Base-by-base conservation (phyloP, 2,329 filamentous ascomycete species). In the Myotisia sp. region DNA sequence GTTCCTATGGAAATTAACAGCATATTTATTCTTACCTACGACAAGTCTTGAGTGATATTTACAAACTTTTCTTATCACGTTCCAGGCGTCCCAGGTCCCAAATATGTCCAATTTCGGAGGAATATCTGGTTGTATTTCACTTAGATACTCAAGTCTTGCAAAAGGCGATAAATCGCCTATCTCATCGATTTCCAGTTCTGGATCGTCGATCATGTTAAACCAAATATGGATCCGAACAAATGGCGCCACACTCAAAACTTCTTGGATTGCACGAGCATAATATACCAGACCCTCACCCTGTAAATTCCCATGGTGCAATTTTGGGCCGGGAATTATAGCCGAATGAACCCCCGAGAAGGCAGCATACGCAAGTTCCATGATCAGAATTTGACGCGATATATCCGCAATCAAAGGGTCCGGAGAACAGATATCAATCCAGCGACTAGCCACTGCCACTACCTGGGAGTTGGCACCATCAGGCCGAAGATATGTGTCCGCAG, bases 51-150 rank as follows among this genome's bases (percentile, higher is more conserved):
- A 61, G 56, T 78, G 79, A 59, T 98, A 95, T 60, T 77, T 79
- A 69, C 85, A 94, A 37, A 84, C 65, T 34, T 76, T 78, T 34
- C 90, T 72, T 48, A 98, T 79, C 14, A 78, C 68, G 54, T 98
- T 79, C 90, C 90, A 98, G 1, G 80, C 78, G 57, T 95, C 86
- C 92, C 92, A 98, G 2, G 77, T 70, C 34, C 76, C 76, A 55
- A 83, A 90, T 1, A 80, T 56, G 48, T 87, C 79, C 40, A 77
- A 62, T 14, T 74, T 67, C 20, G 64, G 60, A 5, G 48, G 47
- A 21, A 55, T 44, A 4, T 44, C 47, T 8, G 56, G 51, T 1
- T 55, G 39, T 3, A 45, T 45, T 10, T 46, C 45, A 24, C 37
- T 42, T 10, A 59, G 38, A 41, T 56, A 64, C 37, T 60, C 55